These are phyloP conservation scores for Orbilia javanica DNA, from an alignment of 2,329 filamentous ascomycete species.

Conservation along the genomic window DNA sequence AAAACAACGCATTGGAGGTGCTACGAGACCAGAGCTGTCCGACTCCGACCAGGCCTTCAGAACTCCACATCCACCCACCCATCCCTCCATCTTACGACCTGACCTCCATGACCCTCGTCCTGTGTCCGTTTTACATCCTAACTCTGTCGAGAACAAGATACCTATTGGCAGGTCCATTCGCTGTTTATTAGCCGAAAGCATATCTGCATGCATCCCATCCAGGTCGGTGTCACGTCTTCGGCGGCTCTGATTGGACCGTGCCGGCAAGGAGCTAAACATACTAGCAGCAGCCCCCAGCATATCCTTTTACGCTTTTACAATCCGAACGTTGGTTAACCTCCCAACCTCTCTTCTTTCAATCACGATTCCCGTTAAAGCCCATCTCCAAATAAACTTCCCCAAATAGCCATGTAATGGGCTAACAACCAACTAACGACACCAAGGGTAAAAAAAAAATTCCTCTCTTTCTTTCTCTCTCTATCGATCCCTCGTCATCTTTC, in stretches of 20 bases:
- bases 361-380: slow-evolving; percentile 52
- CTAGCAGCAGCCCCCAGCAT: not conserved
- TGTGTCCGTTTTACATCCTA: not conserved
- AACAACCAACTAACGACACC: not conserved
- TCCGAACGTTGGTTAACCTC: slow-evolving; percentile 18
- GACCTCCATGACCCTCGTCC: not conserved
- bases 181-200: slow-evolving; percentile 51
- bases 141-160: not conserved
- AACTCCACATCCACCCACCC: not conserved
- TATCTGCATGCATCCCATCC: slow-evolving; percentile 32
- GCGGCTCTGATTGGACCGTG: slow-evolving; percentile 47
- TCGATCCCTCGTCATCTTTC: not conserved
- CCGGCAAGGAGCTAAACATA: not conserved
- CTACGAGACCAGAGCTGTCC: not conserved
- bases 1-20: slow-evolving; percentile 35
- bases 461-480: not conserved
- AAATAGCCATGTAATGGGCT: slow-evolving; percentile 57
- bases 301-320: not conserved
- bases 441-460: not conserved
- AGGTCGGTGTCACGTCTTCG: slow-evolving; percentile 36
- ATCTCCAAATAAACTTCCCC: slow-evolving; percentile 58
- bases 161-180: slow-evolving; percentile 27
- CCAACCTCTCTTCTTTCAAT: slow-evolving; percentile 58
- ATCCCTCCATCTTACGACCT: not conserved
- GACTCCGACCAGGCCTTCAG: slow-evolving; percentile 19